Conservation (phyloP, 2,329 filamentous ascomycete species). For the Alternaria metachromatica region DNA sequence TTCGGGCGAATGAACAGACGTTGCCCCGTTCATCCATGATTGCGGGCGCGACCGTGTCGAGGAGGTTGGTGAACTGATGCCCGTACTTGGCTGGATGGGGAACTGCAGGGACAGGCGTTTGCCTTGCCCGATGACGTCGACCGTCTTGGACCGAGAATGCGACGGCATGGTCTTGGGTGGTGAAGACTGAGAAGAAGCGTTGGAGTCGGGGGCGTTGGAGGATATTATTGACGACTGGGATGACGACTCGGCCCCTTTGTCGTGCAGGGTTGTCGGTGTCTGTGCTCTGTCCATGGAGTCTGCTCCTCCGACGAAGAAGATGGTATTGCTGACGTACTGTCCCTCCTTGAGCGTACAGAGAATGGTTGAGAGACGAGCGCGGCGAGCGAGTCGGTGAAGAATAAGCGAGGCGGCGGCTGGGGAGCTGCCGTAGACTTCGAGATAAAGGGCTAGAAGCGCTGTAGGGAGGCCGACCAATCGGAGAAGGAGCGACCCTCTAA, state of each 20-base stretch:
- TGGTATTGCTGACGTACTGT: constrained; percentile 29
- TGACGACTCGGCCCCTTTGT: constrained; percentile 29
- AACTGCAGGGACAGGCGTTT: constrained; percentile 59
- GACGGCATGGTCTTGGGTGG: constrained; percentile 26
- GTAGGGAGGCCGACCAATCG: constrained; percentile 36
- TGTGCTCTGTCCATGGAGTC: constrained; percentile 41
- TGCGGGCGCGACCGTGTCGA: constrained; percentile 47
- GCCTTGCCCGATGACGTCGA: constrained; percentile 43
- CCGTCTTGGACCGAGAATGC: constrained; percentile 44
- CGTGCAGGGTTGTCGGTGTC: constrained; percentile 36
- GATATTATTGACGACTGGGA: constrained; percentile 16
- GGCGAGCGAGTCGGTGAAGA: constrained; percentile 44
- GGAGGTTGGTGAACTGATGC: constrained; percentile 39
- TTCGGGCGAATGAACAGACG: constrained; percentile 39
- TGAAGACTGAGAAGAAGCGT: constrained; percentile 17
- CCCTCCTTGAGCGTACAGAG: constrained; percentile 29
- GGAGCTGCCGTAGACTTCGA: constrained; percentile 39
- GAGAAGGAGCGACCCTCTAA: constrained; percentile 31
- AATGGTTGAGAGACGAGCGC: constrained; percentile 34
- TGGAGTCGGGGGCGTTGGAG: constrained; percentile 20
- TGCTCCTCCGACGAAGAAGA: constrained; percentile 26
- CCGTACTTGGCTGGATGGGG: constrained; percentile 52
- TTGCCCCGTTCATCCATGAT: constrained; percentile 47
- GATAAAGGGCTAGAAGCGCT: constrained; percentile 38
- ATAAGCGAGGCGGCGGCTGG: constrained; percentile 41